A percentile compares a stretch with the other conserved stretches of the same genome.
These are phyloP conservation scores for Puccinia sorghi DNA, from an alignment of 1,284 basidiomycete species.

Conservation along the genomic window DNA sequence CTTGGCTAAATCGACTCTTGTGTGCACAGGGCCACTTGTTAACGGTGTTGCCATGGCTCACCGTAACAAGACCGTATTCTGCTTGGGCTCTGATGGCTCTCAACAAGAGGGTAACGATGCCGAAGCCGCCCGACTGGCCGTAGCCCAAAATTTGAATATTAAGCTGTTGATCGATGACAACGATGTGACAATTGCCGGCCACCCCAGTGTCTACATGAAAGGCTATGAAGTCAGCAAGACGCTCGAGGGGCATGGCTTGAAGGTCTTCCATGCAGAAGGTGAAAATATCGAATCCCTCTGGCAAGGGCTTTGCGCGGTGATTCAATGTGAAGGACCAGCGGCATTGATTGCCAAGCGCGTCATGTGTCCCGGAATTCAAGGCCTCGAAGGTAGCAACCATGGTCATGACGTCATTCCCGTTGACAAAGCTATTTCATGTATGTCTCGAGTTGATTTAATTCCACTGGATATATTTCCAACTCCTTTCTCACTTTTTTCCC, in stretches of 20 bases:
- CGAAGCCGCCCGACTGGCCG: conserved; percentile 78
- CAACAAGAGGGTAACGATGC: conserved; percentile 86
- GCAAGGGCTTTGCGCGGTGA: conserved; percentile 65
- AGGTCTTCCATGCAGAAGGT: conserved; percentile 70
- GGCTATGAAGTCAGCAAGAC: conserved; percentile 73
- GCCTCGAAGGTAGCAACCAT: conserved; percentile 73
- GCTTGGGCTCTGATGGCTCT: conserved; percentile 80
- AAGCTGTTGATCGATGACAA: conserved; percentile 84
- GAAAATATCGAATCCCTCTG: conserved; percentile 76
- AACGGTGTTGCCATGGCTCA: conserved; percentile 79
- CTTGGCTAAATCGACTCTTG: conserved; percentile 62
- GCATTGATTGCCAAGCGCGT: conserved; percentile 73
- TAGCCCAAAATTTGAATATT: conserved; percentile 74
- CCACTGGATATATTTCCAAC: neutral
- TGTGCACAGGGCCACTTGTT: conserved; percentile 59
- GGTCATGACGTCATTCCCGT: conserved; percentile 68
- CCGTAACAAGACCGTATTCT: conserved; percentile 72
- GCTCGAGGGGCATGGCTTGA: conserved; percentile 74
- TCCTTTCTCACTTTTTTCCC: conserved; percentile 58
- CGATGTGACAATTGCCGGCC: conserved; percentile 76
- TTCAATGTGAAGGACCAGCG: conserved; percentile 70
- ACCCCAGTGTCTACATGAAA: conserved; percentile 77
- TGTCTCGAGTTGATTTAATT: conserved; percentile 5
- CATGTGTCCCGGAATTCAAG: conserved; percentile 77
- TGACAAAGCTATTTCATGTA: conserved; percentile 37